Evolutionary conservation across 106 monocot species (phyloP), one percentile per base, ranked within the genome.

Genomic region (Dendrobium catenatum): DNA sequence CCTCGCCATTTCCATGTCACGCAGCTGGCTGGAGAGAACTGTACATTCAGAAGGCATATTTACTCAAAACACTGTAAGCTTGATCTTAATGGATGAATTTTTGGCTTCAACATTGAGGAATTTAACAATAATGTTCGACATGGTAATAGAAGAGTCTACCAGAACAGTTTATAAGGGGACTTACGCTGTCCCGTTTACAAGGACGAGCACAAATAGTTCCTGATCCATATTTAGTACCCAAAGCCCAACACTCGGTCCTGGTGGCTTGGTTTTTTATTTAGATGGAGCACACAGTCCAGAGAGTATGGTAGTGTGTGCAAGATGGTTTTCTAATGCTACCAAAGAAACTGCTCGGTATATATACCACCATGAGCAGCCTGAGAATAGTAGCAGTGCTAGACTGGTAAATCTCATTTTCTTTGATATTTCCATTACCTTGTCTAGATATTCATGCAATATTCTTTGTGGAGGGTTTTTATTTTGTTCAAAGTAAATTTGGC

Each of bases 241-340:
- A 78, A 58, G 27, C 8, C 27, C 49, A 26, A 80, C 68, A 42
- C 75, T 48, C 9, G 75, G 59, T 64, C 16, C 26, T 61, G 81
- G 86, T 46, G 81, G 73, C 7, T 84, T 96, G 67, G 83, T 86
- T 77, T 95, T 98, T 80, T 98, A 93, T 85, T 84, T 98, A 85
- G 97, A 98, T 81, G 94, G 97, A 73, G 94, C 94, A 78, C 97
- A 98, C 79, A 98, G 94, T 79, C 97, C 97, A 79, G 97, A 98
- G 83, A 98, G 97, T 74, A 80, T 95, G 88, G 94, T 91, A 41
- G 84, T 85, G 49, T 98, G 94, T 81, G 97, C 89, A 22, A 93
- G 78, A 90, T 98, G 97, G 97, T 98, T 91, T 84, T 94, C 93
- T n/a, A 37, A 84, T 80, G 86, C 78, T 76, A 78, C 80, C 18